A percentile compares a stretch with the other conserved stretches of the same genome.
Evolutionary conservation across 2,329 filamentous ascomycete species (phyloP).

Genomic region (Fusarium sterilihyphosum): DNA sequence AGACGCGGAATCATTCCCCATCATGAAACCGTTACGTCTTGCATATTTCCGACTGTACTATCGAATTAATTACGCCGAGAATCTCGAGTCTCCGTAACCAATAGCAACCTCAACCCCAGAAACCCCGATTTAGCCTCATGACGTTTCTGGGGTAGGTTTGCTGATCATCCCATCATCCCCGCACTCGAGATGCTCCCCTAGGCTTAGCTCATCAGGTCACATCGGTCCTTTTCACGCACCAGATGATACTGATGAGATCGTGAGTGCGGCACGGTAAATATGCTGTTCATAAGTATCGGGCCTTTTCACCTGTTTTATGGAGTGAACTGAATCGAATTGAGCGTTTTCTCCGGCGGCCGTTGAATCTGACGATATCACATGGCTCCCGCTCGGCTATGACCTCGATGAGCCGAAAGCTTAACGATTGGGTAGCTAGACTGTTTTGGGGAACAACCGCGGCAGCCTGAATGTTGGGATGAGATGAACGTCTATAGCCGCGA

Average conservation of each 20-base stretch:
- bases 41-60: background rate
- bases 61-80: constrained; percentile 18
- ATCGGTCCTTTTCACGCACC: constrained; percentile 23
- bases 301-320: background rate
- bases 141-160: constrained; percentile 18
- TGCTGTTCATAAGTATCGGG: constrained; percentile 1
- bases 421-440: background rate
- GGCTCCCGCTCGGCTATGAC: background rate
- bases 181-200: constrained; percentile 12
- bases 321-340: background rate
- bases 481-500: background rate
- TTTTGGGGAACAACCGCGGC: background rate
- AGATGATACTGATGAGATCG: background rate
- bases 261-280: background rate
- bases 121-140: constrained; percentile 3
- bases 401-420: background rate
- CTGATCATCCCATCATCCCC: constrained; percentile 5
- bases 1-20: background rate
- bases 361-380: background rate
- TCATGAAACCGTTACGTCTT: background rate
- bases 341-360: background rate
- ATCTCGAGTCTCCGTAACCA: background rate
- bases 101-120: background rate
- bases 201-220: constrained; percentile 16
- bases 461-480: background rate